Evolutionary conservation across 257 asterid species (phyloP), one percentile per base, ranked within the genome.

Genomic region (Nyctanthes arbortristis): DNA sequence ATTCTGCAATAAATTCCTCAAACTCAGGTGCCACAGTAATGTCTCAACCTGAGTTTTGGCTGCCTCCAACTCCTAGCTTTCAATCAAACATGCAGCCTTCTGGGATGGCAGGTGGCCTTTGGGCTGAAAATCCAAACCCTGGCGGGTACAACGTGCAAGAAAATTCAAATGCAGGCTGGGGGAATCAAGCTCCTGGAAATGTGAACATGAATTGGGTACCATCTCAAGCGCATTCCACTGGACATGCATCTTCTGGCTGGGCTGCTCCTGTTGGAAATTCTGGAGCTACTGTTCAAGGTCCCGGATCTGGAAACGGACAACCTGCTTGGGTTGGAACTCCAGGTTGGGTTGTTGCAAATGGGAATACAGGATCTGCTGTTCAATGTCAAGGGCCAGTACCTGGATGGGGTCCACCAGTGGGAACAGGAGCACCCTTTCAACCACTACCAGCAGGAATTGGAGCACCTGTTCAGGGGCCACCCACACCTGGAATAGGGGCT

Each of bases 151-250:
- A 35, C n/a, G n/a, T 82, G 80, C 95, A 67, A 57, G 75, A 84
- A 20, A 89, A 73, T 72, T 84, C 84, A 5, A 89, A 86, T 76
- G 76, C 78, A 84, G 89, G 92, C 18, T 90, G 97, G 92, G 87
- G 65, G 61, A 85, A 88, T 68, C 82, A 84, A 1, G 67, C 73
- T 6, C 82, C 88, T 28, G 82, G 68, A 18, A 68, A 63, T 65
- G 65, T 84, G n/a, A 91, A 85, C 66, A 71, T 79, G 75, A 83
- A 71, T 35, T 85, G 89, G 95, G 87, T 55, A 18, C 82, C 90
- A 3, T 43, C 80, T 54, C 96, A 74, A 68, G 85, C 49, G 22
- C 86, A 84, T 8, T 75, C 74, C 18, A 62, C 89, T 33, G 86
- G 78, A 65, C 84, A 75, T 72, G 36, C 85, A 45, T 66, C 68